Percentiles rank a stretch among this genome's conserved stretches.
phyloP scores from a whole-genome alignment of 345 rosid species.

The Brassica napus region DNA sequence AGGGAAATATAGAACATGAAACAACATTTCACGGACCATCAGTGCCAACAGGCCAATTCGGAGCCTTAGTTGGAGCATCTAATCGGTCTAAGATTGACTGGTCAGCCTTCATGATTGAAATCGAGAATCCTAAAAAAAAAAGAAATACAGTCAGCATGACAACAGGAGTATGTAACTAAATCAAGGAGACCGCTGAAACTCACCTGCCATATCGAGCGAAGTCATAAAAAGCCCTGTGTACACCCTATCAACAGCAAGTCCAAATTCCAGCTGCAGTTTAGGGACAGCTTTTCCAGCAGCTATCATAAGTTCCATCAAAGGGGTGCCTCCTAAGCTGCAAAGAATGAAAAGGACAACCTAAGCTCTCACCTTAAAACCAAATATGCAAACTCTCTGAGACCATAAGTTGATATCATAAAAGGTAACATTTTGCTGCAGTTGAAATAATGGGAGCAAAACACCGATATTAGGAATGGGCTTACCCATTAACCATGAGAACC shows the following conservation, averaged over 20 bases:
- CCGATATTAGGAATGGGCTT: slow-evolving; percentile 37
- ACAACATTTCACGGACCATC: slow-evolving; percentile 57
- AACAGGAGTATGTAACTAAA: slow-evolving; percentile 19
- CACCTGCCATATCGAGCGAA: slow-evolving; percentile 99
- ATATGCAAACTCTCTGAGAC: background rate
- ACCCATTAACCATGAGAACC: slow-evolving; percentile 97
- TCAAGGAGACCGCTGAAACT: slow-evolving; percentile 25
- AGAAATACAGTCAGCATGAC: slow-evolving; percentile 11
- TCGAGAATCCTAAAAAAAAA: slow-evolving; percentile 69
- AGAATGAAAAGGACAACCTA: slow-evolving; percentile 1
- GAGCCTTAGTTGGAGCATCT: slow-evolving; percentile 96
- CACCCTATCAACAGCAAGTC: slow-evolving; percentile 96
- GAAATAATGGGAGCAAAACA: background rate
- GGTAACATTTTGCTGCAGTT: background rate
- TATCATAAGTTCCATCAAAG: slow-evolving; percentile 92
- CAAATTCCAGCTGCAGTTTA: slow-evolving; percentile 87
- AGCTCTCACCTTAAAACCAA: slow-evolving; percentile 1
- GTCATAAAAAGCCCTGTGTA: slow-evolving; percentile 97
- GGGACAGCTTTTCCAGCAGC: slow-evolving; percentile 92
- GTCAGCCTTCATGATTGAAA: slow-evolving; percentile 92
- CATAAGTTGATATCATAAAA: background rate
- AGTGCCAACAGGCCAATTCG: slow-evolving; percentile 89
- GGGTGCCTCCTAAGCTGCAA: slow-evolving; percentile 88
- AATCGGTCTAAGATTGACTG: slow-evolving; percentile 59
- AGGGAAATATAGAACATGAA: background rate